Evolutionary conservation across 2,329 filamentous ascomycete genomes (phyloP).

Genomic region (Botrytis porri): DNA sequence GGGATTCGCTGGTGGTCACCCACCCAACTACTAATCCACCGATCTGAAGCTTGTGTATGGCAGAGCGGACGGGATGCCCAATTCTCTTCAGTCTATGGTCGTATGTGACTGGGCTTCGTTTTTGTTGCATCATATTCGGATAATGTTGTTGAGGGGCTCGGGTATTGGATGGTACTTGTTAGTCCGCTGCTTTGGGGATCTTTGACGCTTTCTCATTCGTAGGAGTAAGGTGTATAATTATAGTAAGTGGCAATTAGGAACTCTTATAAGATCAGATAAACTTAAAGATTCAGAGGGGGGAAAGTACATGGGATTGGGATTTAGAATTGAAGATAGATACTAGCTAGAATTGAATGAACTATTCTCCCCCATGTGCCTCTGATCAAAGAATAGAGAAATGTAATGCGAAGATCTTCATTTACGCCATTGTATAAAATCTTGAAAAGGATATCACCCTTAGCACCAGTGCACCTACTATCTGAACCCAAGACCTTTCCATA

Average conservation of each 20-base stretch:
- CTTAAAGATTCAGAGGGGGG: fast-evolving
- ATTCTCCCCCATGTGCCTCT: not conserved
- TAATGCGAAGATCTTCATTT: not conserved
- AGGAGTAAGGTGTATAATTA: no score
- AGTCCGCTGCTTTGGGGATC: not conserved
- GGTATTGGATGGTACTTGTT: no score
- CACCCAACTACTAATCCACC: not conserved
- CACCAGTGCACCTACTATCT: not conserved
- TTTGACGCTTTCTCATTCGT: no score
- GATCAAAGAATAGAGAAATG: not conserved
- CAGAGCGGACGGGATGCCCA: not conserved
- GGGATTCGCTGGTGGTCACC: not conserved
- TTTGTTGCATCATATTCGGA: fast-evolving
- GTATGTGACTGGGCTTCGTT: fast-evolving
- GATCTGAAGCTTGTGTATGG: not conserved
- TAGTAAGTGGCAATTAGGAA: no score
- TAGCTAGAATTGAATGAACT: not conserved
- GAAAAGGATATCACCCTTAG: not conserved
- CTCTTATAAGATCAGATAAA: not conserved
- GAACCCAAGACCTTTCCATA: not conserved
- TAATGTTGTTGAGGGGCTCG: fast-evolving
- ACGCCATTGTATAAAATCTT: not conserved
- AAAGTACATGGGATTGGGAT: not conserved
- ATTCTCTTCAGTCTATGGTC: not conserved
- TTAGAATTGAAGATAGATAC: not conserved